Evolutionary conservation across 2,329 filamentous ascomycete species (phyloP), one percentile per base, ranked within the genome.

Genomic region (Pseudogymnoascus pannorum): DNA sequence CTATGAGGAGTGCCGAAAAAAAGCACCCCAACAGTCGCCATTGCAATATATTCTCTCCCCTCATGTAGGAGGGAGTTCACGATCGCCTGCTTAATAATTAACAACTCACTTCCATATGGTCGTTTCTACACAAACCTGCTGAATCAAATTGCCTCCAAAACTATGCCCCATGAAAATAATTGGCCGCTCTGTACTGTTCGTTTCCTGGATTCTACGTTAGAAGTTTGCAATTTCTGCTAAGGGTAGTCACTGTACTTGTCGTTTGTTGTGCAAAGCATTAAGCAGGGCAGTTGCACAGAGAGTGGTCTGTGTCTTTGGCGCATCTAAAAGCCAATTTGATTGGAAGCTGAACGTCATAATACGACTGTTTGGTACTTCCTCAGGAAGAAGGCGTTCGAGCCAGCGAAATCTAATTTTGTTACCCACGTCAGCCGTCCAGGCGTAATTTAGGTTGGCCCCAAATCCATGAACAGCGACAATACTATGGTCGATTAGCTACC

Each of bases 141-240:
- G 68, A 14, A 69, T 65, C 29, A 69, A 58, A 33, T 68, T 68
- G 22, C 68, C 68, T 20, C 68, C 68, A 31, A 69, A 61, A 57
- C 65, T 67, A 61, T 69, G 68, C 4, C 67, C 66, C 24, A 69
- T 64, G 60, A 68, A 69, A 20, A 68, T 66, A 57, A 69, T 69
- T 4, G 67, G 68, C 51, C 67, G 64, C 35, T 64, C 64, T 20
- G 62, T 64, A 11, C 62, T 48, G n/a, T 59, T 64, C n/a, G 65
- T 65, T n/a, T 64, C 63, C 35, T 68, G 64, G 1, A 67, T 63
- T 22, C 11, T 12, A 20, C 12, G 40, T 44, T 20, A 24, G 40
- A 20, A 20, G 18, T 44, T 14, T 4, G 20, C 8, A 44, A 22
- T 24, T 14, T 44, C 18, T 44, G 18, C 40, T 11, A 44, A 44